Conservation (phyloP, 2,329 filamentous ascomycete genomes). For the Ophiostoma ips region DNA sequence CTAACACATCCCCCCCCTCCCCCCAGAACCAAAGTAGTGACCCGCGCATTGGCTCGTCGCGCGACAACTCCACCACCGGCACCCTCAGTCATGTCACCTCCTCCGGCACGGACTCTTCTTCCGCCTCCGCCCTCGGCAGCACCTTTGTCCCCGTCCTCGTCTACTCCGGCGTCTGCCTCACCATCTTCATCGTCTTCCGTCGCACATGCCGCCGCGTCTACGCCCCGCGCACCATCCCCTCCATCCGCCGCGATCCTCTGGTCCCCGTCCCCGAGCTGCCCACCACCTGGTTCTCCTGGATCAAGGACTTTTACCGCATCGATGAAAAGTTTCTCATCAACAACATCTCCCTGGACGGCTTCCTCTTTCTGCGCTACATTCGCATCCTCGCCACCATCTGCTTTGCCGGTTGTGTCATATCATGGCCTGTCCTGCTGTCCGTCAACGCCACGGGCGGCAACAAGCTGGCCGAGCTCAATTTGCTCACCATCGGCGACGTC, state of each 20-base stretch:
- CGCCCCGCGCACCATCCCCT: constrained; percentile 37
- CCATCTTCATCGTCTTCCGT: constrained; percentile 36
- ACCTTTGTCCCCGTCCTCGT: constrained; percentile 40
- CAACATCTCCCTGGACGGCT: constrained; percentile 79
- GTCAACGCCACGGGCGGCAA: constrained; percentile 72
- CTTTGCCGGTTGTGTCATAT: constrained; percentile 65
- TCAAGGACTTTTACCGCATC: constrained; percentile 45
- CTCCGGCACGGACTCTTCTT: constrained; percentile 25
- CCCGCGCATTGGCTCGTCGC: constrained; percentile 28
- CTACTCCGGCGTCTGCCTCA: constrained; percentile 33
- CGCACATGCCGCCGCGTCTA: constrained; percentile 38
- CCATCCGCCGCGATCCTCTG: constrained; percentile 28
- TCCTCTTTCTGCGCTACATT: constrained; percentile 75
- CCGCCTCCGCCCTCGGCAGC: constrained; percentile 28
- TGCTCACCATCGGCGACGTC: constrained; percentile 41
- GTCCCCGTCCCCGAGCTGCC: constrained; percentile 44
- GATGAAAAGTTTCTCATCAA: constrained; percentile 69
- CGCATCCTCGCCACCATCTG: constrained; percentile 64
- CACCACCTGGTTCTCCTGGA: constrained; percentile 47
- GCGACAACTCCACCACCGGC: constrained; percentile 26
- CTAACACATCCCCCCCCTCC: too few species aligned
- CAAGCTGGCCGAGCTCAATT: constrained; percentile 47
- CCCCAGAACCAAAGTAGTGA: constrained; percentile 22
- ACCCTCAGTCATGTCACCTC: constrained; percentile 23
- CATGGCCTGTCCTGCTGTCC: constrained; percentile 74